Evolutionary conservation across 148 eudicot species (phyloP).

Genomic region (Amaranthus hypochondriacus): DNA sequence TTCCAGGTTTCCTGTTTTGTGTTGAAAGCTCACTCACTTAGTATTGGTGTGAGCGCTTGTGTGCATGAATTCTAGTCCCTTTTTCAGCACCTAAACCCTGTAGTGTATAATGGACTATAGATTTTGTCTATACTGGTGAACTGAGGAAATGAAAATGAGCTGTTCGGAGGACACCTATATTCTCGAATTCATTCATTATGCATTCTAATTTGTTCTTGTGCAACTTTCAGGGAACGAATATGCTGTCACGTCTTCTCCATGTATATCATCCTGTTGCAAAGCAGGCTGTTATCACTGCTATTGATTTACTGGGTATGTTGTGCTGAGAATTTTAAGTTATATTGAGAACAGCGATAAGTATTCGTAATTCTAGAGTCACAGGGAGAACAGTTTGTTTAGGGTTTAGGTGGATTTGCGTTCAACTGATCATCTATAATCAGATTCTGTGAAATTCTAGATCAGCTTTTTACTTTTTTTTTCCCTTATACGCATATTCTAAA

Average conservation of each 20-base stretch:
- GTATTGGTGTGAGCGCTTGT: neutral
- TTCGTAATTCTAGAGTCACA: neutral
- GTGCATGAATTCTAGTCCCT: neutral
- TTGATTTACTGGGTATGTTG: constrained; percentile 84
- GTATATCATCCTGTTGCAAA: constrained; percentile 93
- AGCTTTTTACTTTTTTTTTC: too few relatives aligned
- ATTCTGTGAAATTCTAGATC: neutral
- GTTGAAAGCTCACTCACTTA: neutral
- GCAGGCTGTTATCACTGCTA: constrained; percentile 97
- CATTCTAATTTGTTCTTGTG: neutral
- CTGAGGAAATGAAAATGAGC: neutral
- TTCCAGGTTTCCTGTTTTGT: neutral
- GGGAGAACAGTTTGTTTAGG: neutral
- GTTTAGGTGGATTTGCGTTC: neutral
- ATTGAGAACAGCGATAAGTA: neutral
- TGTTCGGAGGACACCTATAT: neutral
- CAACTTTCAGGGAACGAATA: constrained; percentile 80
- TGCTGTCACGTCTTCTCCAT: constrained; percentile 91
- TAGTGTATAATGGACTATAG: neutral
- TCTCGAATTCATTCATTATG: neutral
- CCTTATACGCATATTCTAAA: too few relatives aligned
- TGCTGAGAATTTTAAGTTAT: neutral
- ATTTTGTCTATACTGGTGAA: neutral
- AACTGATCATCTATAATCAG: neutral
- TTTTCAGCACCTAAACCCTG: neutral